phyloP scores from a whole-genome alignment of 2,329 filamentous ascomycete species.

The Apiospora aurea region DNA sequence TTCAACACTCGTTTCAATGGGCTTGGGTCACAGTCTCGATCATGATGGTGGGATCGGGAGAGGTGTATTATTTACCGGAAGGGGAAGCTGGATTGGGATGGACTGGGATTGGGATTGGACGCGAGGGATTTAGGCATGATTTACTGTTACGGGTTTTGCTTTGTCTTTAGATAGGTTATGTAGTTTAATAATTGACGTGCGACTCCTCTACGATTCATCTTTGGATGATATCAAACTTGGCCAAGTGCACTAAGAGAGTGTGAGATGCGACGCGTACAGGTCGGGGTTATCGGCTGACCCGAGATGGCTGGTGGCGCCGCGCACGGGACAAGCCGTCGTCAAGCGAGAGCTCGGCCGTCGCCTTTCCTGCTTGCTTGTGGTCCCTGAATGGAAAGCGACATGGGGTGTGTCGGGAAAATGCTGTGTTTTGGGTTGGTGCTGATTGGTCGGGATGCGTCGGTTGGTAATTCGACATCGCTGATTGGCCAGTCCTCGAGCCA shows the following conservation, averaged over 20 bases:
- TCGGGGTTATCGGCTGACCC: background rate
- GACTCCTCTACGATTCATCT: background rate
- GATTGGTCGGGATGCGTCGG: background rate
- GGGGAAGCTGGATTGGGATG: background rate
- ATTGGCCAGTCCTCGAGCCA: background rate
- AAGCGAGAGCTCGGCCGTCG: background rate
- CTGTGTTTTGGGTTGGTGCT: background rate
- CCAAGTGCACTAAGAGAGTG: no score
- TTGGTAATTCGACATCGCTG: conserved; percentile 8
- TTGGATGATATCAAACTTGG: no score
- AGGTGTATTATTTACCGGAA: no score
- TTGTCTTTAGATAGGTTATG: conserved; percentile 13
- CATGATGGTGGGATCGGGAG: background rate
- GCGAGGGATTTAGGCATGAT: background rate
- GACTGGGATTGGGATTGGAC: background rate
- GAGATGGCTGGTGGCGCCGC: background rate
- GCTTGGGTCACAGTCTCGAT: background rate
- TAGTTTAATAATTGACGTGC: background rate
- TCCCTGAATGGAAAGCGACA: no score
- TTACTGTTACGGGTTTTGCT: background rate
- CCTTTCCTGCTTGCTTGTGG: no score
- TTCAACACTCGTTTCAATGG: background rate
- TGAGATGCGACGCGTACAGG: background rate
- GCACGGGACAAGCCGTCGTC: background rate
- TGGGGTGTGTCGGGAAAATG: background rate